phyloP scores from a whole-genome alignment of 2,329 filamentous ascomycete genomes.

The Cercospora sesami region DNA sequence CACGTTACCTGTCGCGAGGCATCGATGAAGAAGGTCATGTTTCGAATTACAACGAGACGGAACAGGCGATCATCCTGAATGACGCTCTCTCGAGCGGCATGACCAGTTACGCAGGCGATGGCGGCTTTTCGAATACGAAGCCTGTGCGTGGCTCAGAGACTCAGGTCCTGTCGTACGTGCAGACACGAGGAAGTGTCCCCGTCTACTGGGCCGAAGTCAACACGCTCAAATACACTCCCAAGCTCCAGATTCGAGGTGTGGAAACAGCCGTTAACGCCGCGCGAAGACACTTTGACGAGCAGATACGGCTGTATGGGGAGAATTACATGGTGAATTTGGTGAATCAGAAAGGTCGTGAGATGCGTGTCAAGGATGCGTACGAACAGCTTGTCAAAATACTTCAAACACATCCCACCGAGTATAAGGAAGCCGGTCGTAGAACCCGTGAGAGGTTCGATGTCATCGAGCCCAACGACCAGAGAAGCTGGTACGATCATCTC shows the following conservation, averaged over 20 bases:
- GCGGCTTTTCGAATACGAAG: constrained; percentile 73
- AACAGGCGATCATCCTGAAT: constrained; percentile 87
- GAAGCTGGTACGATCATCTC: constrained; percentile 73
- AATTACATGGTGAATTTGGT: constrained; percentile 97
- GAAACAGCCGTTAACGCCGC: constrained; percentile 79
- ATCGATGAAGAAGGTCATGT: constrained; percentile 91
- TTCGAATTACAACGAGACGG: constrained; percentile 99
- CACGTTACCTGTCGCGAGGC: constrained; percentile 90
- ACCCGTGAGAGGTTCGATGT: constrained; percentile 79
- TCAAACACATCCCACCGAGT: constrained; percentile 67
- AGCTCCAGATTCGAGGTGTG: constrained; percentile 80
- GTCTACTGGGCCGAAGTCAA: constrained; percentile 97
- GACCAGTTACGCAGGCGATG: constrained; percentile 76
- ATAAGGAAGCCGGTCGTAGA: constrained; percentile 59
- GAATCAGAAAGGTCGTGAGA: constrained; percentile 91
- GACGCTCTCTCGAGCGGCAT: constrained; percentile 70
- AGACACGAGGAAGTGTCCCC: constrained; percentile 93
- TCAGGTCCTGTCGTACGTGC: constrained; percentile 90
- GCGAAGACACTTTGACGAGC: constrained; percentile 85
- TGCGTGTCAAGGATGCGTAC: constrained; percentile 86
- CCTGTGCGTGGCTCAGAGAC: constrained; percentile 68
- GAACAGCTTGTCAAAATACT: constrained; percentile 83
- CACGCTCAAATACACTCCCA: constrained; percentile 85
- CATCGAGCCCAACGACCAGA: constrained; percentile 63
- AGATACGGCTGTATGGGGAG: constrained; percentile 90